Conservation (phyloP, 2,329 filamentous ascomycete species). For the Clarireedia homoeocarpa region DNA sequence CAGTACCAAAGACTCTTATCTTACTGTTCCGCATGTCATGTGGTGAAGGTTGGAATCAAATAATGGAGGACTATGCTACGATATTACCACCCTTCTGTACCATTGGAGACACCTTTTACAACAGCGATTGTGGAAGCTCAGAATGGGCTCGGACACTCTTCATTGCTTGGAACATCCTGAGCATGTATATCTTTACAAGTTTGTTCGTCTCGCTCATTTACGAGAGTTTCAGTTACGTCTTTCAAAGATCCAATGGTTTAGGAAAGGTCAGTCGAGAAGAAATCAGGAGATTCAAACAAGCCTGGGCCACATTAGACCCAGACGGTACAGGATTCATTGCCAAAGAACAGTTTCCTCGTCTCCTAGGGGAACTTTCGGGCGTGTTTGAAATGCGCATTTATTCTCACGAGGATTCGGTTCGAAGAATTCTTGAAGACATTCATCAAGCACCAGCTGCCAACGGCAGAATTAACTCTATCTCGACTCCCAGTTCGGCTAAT, state of each 20-base stretch:
- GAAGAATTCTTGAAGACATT: constrained; percentile 80
- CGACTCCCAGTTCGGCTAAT: constrained; percentile 42
- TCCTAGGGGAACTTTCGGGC: constrained; percentile 87
- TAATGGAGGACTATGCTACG: constrained; percentile 92
- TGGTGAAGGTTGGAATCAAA: constrained; percentile 91
- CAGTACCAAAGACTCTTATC: constrained; percentile 87
- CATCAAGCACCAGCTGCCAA: constrained; percentile 36
- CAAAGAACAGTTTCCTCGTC: constrained; percentile 79
- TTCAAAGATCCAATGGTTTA: constrained; percentile 90
- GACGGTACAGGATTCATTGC: constrained; percentile 85
- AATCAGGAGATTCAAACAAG: constrained; percentile 94
- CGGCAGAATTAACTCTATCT: constrained; percentile 44
- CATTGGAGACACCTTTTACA: constrained; percentile 61
- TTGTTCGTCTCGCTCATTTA: constrained; percentile 98
- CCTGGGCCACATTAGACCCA: constrained; percentile 93
- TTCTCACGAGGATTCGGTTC: constrained; percentile 79
- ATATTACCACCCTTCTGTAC: constrained; percentile 79
- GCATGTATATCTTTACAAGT: constrained; percentile 99
- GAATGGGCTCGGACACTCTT: constrained; percentile 85
- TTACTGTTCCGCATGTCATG: constrained; percentile 88
- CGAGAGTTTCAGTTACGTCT: constrained; percentile 98
- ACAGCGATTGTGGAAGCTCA: constrained; percentile 87
- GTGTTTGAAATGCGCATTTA: constrained; percentile 98
- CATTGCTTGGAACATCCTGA: constrained; percentile 96
- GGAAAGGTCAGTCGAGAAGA: constrained; percentile 87